Percentiles rank a stretch among this genome's conserved stretches.
Conservation (phyloP, 73 alveolate genomes). For the Tetrahymena elliotti region DNA sequence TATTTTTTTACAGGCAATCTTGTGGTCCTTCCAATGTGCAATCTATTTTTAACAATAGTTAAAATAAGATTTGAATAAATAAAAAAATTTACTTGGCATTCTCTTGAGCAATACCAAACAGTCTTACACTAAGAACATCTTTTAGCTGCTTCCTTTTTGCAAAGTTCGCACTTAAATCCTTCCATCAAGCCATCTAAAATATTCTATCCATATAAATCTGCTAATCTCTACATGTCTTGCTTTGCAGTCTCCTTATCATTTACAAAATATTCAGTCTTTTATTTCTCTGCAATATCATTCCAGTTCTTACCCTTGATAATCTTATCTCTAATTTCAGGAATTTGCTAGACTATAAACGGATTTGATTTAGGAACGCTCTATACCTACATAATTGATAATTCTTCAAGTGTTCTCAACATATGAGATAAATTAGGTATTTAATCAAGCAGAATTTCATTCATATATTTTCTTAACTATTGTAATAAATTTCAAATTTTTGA, state of each 20-base stretch:
- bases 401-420: constrained; percentile 94
- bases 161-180: constrained; percentile 86
- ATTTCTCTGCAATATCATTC: constrained; percentile 65
- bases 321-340: constrained; percentile 63
- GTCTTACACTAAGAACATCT: constrained; percentile 93
- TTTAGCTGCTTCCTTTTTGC: constrained; percentile 86
- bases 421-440: constrained; percentile 93
- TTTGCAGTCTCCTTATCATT: constrained; percentile 36
- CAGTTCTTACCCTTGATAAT: constrained; percentile 62
- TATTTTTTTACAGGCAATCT: background rate
- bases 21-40: background rate
- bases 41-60: background rate
- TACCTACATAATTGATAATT: constrained; percentile 59
- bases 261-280: constrained; percentile 48
- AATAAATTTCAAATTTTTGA: background rate
- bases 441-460: constrained; percentile 94
- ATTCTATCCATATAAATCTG: constrained; percentile 77
- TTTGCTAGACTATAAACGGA: constrained; percentile 58
- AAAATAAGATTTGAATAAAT: background rate
- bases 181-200: constrained; percentile 89
- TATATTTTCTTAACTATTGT: constrained; percentile 78
- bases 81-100: constrained; percentile 63
- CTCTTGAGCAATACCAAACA: constrained; percentile 95
- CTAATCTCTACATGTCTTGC: constrained; percentile 58
- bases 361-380: constrained; percentile 31